Percentiles rank a stretch among this genome's conserved stretches.
Conservation (phyloP, 225 moss, liverwort and hornwort genomes). For the Pseudisothecium myosuroides region DNA sequence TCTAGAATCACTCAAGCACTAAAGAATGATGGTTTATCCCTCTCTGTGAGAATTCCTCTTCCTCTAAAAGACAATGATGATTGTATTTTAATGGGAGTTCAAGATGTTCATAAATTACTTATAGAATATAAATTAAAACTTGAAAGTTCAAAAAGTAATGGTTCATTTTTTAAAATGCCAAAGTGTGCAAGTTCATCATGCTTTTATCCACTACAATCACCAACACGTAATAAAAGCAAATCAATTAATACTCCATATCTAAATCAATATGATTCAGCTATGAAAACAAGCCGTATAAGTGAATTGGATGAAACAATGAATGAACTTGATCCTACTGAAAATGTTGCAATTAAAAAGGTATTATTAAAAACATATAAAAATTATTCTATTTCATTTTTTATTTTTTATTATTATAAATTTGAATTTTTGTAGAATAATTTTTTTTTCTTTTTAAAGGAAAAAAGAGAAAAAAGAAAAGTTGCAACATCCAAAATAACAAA, state of each 20-base stretch:
- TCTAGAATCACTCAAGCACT: constrained; percentile 8
- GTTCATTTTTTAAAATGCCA: not conserved
- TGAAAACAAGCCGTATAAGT: not conserved
- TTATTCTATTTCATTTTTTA: no score
- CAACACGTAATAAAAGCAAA: not conserved
- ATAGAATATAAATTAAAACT: not conserved
- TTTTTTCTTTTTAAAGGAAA: not conserved
- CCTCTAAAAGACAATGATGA: not conserved
- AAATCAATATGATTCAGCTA: not conserved
- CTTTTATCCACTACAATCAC: not conserved
- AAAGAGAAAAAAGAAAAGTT: not conserved
- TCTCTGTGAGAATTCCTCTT: not conserved
- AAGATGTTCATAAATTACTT: not conserved
- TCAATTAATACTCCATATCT: not conserved
- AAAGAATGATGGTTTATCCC: not conserved
- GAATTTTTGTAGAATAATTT: not conserved
- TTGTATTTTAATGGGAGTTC: not conserved
- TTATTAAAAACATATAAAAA: not conserved
- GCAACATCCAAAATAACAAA: not conserved
- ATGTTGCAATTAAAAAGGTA: not conserved
- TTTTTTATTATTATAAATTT: no score
- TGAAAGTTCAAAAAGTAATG: not conserved
- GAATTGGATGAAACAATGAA: not conserved
- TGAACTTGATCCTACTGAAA: not conserved
- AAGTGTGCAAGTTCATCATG: not conserved